Evolutionary conservation across 306 rosid species (phyloP).

Genomic region (Vigna nakashimae): DNA sequence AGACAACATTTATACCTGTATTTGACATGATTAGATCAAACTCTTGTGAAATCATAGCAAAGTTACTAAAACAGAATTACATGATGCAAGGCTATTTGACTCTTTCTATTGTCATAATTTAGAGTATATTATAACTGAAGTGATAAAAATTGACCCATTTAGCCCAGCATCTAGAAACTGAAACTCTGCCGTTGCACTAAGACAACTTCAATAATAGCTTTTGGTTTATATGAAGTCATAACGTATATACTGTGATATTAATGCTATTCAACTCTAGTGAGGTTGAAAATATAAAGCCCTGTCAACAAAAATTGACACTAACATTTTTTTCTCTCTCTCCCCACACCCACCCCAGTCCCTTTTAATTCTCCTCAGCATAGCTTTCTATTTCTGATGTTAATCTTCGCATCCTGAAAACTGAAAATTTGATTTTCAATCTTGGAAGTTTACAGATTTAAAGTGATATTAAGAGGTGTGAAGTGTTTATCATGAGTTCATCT

Average conservation of each 20-base stretch:
- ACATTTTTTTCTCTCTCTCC: neutral
- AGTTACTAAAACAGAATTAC: neutral
- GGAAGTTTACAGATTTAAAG: neutral
- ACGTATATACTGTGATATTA: neutral
- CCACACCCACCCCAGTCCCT: neutral
- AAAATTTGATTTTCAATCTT: conserved; percentile 1
- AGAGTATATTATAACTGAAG: neutral
- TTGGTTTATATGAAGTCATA: conserved; percentile 2
- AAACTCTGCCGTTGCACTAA: neutral
- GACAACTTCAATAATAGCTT: neutral
- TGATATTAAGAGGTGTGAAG: conserved; percentile 28
- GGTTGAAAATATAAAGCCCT: neutral
- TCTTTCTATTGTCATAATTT: conserved; percentile 15
- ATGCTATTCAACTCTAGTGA: neutral
- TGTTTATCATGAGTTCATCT: neutral
- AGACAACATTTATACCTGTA: neutral
- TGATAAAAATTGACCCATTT: neutral
- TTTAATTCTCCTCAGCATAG: neutral
- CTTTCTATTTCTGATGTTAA: conserved; percentile 3
- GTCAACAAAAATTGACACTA: neutral
- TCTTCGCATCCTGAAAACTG: conserved; percentile 29
- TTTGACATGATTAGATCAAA: conserved; percentile 20
- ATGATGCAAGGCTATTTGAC: neutral
- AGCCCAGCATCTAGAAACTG: neutral
- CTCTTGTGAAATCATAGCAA: neutral